phyloP scores from a whole-genome alignment of 352 stramenopile genomes.

The Poterioochromonas sp. region DNA sequence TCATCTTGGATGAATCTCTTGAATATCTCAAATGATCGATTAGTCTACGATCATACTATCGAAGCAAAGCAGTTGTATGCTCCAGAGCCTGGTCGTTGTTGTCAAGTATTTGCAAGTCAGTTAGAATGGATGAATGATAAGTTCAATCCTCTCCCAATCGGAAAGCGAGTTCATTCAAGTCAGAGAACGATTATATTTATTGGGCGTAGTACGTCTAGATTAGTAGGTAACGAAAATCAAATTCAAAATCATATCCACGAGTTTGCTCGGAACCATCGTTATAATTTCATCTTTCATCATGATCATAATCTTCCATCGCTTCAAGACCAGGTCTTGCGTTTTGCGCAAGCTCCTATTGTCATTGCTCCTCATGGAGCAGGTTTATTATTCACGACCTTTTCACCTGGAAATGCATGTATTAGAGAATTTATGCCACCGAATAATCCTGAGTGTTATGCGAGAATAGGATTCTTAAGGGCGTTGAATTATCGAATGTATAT shows the following conservation, averaged over 20 bases:
- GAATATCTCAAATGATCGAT: not conserved
- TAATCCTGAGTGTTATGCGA: not conserved
- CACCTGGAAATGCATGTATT: constrained; percentile 7
- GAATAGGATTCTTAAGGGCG: not conserved
- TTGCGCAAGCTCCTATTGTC: not conserved
- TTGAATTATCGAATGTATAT: not conserved
- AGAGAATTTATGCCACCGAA: not conserved
- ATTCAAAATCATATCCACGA: not conserved
- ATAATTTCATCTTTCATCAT: not conserved
- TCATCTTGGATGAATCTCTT: not conserved
- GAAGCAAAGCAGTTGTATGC: not conserved
- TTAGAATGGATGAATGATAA: not conserved
- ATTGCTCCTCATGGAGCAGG: constrained; percentile 6
- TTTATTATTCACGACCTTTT: not conserved
- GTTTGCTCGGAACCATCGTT: not conserved
- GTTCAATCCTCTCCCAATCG: not conserved
- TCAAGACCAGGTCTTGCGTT: not conserved
- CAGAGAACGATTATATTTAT: not conserved
- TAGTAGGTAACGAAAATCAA: not conserved
- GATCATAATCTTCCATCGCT: not conserved
- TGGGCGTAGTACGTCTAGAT: not conserved
- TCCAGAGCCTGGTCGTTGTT: not conserved
- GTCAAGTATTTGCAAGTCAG: not conserved
- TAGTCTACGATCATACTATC: not conserved
- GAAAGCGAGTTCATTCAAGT: not conserved